phyloP scores from a whole-genome alignment of 768 basidiomycete species.

The Epithele typhae region DNA sequence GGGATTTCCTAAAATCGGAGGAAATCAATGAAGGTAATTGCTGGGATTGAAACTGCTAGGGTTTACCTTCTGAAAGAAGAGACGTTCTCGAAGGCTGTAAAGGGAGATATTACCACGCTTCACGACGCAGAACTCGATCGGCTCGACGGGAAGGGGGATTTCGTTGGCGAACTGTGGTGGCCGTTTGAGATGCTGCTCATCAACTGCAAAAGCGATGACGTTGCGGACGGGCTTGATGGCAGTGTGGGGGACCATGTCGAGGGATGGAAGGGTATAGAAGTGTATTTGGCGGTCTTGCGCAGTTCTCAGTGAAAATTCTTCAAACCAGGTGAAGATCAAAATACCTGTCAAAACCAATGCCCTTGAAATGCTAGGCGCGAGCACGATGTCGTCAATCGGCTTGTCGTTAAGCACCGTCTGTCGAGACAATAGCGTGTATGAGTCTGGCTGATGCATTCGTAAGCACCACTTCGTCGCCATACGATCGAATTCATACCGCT shows the following conservation, averaged over 20 bases:
- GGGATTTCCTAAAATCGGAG: conserved; percentile 65
- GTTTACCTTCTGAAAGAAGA: conserved; percentile 57
- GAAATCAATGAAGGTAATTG: not conserved
- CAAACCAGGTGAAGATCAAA: conserved; percentile 18
- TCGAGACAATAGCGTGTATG: conserved; percentile 32
- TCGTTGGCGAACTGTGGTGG: conserved; percentile 40
- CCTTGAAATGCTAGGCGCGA: conserved; percentile 72
- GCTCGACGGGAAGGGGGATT: conserved; percentile 35
- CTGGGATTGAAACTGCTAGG: not conserved
- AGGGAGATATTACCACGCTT: conserved; percentile 62
- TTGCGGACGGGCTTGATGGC: conserved; percentile 76
- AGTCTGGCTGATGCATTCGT: conserved; percentile 16
- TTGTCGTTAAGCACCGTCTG: conserved; percentile 66
- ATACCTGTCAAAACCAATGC: conserved; percentile 74
- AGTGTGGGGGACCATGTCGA: conserved; percentile 62
- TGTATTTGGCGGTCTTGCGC: conserved; percentile 56
- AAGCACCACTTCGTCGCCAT: not conserved
- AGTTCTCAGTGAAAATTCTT: not conserved
- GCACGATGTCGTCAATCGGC: conserved; percentile 74
- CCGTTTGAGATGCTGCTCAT: conserved; percentile 64
- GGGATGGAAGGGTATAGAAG: conserved; percentile 76
- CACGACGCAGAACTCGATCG: conserved; percentile 69
- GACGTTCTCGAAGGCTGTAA: conserved; percentile 60
- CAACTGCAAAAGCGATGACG: conserved; percentile 76
- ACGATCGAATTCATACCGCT: conserved; percentile 31